Conservation (phyloP, 371 early-diverging fungal genomes). For the Gilbertella persicaria region DNA sequence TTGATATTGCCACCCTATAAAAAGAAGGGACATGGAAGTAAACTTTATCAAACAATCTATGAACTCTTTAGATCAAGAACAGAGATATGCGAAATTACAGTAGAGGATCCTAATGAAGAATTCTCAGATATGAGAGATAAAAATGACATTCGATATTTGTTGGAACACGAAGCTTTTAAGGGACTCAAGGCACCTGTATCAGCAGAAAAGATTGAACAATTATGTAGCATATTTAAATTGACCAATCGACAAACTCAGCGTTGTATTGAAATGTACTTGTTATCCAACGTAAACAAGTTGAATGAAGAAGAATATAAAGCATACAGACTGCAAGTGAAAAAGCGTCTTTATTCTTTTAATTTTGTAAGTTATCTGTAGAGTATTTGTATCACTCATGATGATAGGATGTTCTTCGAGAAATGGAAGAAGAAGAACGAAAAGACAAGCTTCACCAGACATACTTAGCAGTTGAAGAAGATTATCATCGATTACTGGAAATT, state of each 20-base stretch:
- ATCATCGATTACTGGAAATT: constrained; percentile 66
- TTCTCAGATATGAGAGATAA: constrained; percentile 87
- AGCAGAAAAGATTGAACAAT: constrained; percentile 37
- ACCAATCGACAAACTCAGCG: constrained; percentile 77
- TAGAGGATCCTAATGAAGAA: constrained; percentile 92
- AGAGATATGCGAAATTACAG: constrained; percentile 71
- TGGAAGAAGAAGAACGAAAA: constrained; percentile 68
- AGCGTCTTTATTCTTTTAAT: constrained; percentile 78
- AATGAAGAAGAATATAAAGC: constrained; percentile 51
- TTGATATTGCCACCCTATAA: constrained; percentile 89
- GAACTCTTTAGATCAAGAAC: constrained; percentile 49
- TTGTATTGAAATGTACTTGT: constrained; percentile 76
- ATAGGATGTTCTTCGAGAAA: constrained; percentile 62
- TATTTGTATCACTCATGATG: neutral
- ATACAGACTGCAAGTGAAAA: constrained; percentile 82
- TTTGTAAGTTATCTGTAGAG: constrained; percentile 38
- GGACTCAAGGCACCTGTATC: constrained; percentile 62
- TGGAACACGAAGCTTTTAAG: constrained; percentile 60
- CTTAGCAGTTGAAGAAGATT: constrained; percentile 75
- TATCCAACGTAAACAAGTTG: constrained; percentile 57
- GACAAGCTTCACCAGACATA: constrained; percentile 78
- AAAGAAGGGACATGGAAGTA: constrained; percentile 81
- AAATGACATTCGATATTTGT: constrained; percentile 73
- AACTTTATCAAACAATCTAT: constrained; percentile 70
- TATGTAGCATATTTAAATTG: constrained; percentile 58